A percentile compares a stretch with the other conserved stretches of the same genome.
Conservation (phyloP, 2,329 filamentous ascomycete genomes). For the Penicillium sp. region DNA sequence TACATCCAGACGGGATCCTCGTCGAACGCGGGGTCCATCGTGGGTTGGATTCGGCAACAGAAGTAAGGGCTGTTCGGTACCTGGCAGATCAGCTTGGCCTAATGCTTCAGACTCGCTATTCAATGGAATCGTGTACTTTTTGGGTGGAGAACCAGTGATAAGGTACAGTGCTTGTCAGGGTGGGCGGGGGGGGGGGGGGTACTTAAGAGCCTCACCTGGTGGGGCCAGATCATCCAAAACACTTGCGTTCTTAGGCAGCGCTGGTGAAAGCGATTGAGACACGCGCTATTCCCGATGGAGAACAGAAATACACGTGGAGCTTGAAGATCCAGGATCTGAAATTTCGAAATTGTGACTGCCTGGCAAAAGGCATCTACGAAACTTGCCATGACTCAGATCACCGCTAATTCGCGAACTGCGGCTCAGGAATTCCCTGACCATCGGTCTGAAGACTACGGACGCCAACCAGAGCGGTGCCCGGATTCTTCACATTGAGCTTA, state of each 20-base stretch:
- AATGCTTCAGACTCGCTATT: background rate
- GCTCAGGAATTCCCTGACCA: background rate
- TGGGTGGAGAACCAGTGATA: background rate
- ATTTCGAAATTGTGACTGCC: background rate
- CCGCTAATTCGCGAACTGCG: background rate
- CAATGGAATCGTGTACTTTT: background rate
- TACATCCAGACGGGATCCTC: slow-evolving; percentile 5
- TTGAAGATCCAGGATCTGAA: background rate
- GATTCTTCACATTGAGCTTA: too few species aligned
- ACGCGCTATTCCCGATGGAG: background rate
- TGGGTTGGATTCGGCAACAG: background rate
- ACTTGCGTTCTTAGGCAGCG: background rate
- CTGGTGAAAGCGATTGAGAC: background rate
- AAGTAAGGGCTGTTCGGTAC: too few species aligned
- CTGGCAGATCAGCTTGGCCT: background rate
- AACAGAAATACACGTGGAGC: background rate
- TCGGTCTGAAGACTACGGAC: background rate
- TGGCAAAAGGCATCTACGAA: background rate
- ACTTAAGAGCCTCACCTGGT: background rate
- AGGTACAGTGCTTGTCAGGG: background rate
- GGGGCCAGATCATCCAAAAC: slow-evolving; percentile 1
- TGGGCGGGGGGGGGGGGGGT: background rate
- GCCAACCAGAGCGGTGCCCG: background rate
- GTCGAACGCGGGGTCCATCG: background rate
- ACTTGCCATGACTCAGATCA: background rate